Evolutionary conservation across 495 filamentous ascomycete species (phyloP).

Genomic region (Aspergillus panamensis): DNA sequence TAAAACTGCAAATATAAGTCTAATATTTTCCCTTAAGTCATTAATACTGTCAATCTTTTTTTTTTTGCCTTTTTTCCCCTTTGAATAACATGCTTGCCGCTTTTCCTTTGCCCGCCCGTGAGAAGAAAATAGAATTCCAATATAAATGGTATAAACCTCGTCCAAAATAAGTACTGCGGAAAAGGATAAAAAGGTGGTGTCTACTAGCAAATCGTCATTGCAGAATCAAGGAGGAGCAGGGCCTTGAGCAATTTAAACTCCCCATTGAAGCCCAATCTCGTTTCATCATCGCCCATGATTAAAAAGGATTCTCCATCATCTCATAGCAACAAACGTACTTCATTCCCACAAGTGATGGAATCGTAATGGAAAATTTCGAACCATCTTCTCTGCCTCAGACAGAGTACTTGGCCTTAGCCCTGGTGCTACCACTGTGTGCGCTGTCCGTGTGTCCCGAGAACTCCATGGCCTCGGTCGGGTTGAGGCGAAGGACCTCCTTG

Average conservation of each 20-base stretch:
- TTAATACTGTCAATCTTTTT: slow-evolving; percentile 1
- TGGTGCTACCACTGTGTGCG: slow-evolving; percentile 85
- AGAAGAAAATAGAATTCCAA: slow-evolving; percentile 21
- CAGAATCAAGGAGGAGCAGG: slow-evolving; percentile 15
- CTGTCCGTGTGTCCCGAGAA: slow-evolving; percentile 96
- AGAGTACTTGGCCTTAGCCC: slow-evolving; percentile 89
- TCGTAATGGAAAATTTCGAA: slow-evolving; percentile 19
- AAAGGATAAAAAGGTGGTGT: slow-evolving; percentile 23
- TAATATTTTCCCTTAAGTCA: background rate
- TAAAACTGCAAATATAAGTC: background rate
- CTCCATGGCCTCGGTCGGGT: slow-evolving; percentile 72
- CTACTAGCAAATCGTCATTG: slow-evolving; percentile 21
- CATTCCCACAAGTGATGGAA: slow-evolving; percentile 12
- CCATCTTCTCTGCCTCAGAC: slow-evolving; percentile 50
- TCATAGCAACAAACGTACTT: slow-evolving; percentile 15
- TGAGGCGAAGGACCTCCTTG: slow-evolving; percentile 82
- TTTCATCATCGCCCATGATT: slow-evolving; percentile 20
- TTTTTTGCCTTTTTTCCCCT: slow-evolving; percentile 9
- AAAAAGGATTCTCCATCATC: slow-evolving; percentile 19
- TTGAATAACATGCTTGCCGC: slow-evolving; percentile 7
- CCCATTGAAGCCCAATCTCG: slow-evolving; percentile 9
- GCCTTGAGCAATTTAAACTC: slow-evolving; percentile 6
- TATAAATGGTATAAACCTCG: slow-evolving; percentile 29
- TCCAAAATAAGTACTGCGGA: slow-evolving; percentile 25
- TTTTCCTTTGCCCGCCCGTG: slow-evolving; percentile 7